These are phyloP conservation scores for Xylaria sp. DNA, from an alignment of 2,329 filamentous ascomycete genomes.

Conservation along the genomic window DNA sequence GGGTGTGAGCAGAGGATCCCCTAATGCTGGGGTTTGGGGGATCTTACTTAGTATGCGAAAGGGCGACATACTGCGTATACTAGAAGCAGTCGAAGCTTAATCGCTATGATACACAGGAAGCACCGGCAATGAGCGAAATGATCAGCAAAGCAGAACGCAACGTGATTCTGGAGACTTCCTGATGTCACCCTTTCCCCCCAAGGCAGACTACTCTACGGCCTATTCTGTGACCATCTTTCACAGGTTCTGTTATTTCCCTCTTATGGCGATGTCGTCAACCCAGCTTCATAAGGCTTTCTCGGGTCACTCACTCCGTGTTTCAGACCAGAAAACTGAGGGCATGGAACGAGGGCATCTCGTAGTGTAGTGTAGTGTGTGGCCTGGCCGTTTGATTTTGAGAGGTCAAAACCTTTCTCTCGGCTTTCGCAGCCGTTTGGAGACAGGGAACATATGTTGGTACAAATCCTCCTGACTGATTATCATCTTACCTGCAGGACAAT, in stretches of 20 bases:
- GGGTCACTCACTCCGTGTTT: constrained; percentile 30
- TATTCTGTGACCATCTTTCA: not conserved
- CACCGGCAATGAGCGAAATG: constrained; percentile 12
- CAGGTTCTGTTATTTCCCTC: not conserved
- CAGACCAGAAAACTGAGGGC: constrained; percentile 16
- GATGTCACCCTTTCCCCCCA: not conserved
- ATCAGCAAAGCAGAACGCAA: constrained; percentile 13
- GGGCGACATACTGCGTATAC: not conserved
- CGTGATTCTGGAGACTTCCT: constrained; percentile 7
- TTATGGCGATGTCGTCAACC: constrained; percentile 8
- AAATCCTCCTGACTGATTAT: constrained; percentile 33
- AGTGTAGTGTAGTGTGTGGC: constrained; percentile 16
- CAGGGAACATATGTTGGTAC: constrained; percentile 22
- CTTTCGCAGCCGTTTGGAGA: constrained; percentile 24
- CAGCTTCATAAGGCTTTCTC: constrained; percentile 15
- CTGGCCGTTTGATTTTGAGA: constrained; percentile 14
- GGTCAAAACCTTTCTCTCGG: constrained; percentile 3
- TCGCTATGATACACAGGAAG: constrained; percentile 13
- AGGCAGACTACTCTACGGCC: not conserved
- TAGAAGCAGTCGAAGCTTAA: constrained; percentile 19
- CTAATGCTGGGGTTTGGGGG: constrained; percentile 16
- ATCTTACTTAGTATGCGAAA: not conserved
- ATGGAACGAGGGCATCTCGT: constrained; percentile 7
- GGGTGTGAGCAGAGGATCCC: constrained; percentile 14
- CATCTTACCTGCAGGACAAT: constrained; percentile 27